Base-by-base conservation (phyloP, 1,139 yeast genomes). In the Candida glucosophila region DNA sequence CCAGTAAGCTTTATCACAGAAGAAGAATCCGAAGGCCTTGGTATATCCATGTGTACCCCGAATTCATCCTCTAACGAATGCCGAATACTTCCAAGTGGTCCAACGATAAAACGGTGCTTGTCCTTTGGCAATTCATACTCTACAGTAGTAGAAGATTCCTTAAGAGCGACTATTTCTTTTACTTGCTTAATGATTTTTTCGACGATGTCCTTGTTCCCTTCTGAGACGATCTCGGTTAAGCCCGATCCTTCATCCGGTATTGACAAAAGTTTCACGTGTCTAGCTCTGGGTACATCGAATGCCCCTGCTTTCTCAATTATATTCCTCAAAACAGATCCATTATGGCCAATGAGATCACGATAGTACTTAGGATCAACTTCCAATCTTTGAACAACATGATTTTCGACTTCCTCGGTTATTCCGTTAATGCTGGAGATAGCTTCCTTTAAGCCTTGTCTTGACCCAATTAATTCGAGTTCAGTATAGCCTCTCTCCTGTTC, bases 231-330 rank as follows among this genome's bases (percentile, higher is more conserved):
- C 26, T 65, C 67, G 20, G 67, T 67, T 10, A 77, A 65, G n/a
- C 68, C 77, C 21, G 80, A 64, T 22, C 73, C 77, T 37, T 75
- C 77, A 30, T 74, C 68, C 27, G 98, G 97, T 39, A 90, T 72
- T 32, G 73, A 76, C 38, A 90, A 67, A 37, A 77, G 63, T 45
- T 76, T 73, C 42, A 64, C 53, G 43, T 69, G 69, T 34, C 63
- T 65, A 29, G 51, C 43, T 43, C 66, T 52, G 23, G 67, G 56
- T 22, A 60, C 42, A 30, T 56, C 58, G 27, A 67, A 78, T 27
- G 88, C 93, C 37, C 95, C 95, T 24, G 96, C 95, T 32, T 72
- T 71, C 30, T 71, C 48, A 34, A 88, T 73, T 31, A 90, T 80
- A 28, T 77, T 82, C 41, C 79, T 74, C 63, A 82, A 73, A 19